Base-by-base conservation (phyloP, 192 early-diverging fungal genomes). In the Dissophora ornata region DNA sequence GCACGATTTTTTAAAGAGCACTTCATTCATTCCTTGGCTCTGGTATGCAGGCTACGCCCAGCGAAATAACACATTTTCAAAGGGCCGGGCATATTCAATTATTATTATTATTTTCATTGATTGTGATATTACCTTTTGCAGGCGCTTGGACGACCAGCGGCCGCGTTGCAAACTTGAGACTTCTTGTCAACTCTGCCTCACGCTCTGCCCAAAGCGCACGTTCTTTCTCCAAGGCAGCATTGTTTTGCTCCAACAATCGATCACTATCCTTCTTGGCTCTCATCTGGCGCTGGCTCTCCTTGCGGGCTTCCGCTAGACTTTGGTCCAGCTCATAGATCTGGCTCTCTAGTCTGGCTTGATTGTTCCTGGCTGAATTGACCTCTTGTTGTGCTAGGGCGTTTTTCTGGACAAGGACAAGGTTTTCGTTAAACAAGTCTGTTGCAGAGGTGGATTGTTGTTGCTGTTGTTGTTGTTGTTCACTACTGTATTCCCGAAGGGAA, bases 281-380 rank as follows among this genome's bases (percentile, higher is more conserved):
- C 25, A 53, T 61, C 3, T 80, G 41, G 9, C 62, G 62, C 19
- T 82, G 82, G 3, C 55, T 26, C 55, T 86, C 81, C 50, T 81
- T 84, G 36, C 74, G 77, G 21, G 74, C 42, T 18, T 70, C 57
- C 4, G 67, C 49, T 36, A 77, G 56, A 13, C 62, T 80, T 47
- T 84, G 80, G 38, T 83, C 82, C 24, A 82, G 82, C 24, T 80
- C 69, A 52, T 82, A 86, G 9, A 86, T 38, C 62, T 84, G 82
- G 25, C 80, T 86, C 58, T 86, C 85, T 11, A 86, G 69, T 32
- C 85, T 57, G 15, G 67, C 67, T 26, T 79, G 61, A 46, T 64
- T 64, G 33, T 67, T 77, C 36, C 64, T 40, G 9, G 52, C 71
- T 29, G 61, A 64, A 29, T 40, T 67, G 42, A 77, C 58, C 42